These are phyloP conservation scores for Neonectria ditissima DNA, from an alignment of 2,329 filamentous ascomycete genomes.

Conservation along the genomic window DNA sequence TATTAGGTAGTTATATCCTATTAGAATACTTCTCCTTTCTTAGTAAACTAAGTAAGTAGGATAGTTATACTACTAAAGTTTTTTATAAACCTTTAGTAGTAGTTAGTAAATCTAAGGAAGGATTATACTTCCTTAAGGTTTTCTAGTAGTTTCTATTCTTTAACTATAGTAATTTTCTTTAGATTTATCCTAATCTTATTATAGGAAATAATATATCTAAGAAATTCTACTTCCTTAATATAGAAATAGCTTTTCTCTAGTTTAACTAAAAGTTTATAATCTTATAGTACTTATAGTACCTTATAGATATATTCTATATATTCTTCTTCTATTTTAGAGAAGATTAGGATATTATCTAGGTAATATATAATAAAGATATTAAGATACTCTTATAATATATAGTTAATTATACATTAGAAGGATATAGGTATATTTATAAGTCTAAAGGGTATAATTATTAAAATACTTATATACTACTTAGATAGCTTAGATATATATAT, in stretches of 20 bases:
- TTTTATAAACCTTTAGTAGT: background rate
- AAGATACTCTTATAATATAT: conserved; percentile 27
- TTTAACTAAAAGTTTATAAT: too few relatives aligned
- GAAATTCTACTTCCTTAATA: too few relatives aligned
- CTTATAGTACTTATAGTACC: too few relatives aligned
- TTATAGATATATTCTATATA: conserved; percentile 29
- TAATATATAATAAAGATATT: conserved; percentile 27
- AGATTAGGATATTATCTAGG: conserved; percentile 40
- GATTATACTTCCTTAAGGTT: too few relatives aligned
- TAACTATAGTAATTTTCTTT: conserved; percentile 16
- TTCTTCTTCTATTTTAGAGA: conserved; percentile 34
- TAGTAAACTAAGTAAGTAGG: too few relatives aligned
- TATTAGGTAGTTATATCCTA: too few relatives aligned
- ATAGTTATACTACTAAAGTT: too few relatives aligned
- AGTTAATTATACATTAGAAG: conserved; percentile 37
- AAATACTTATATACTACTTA: too few relatives aligned
- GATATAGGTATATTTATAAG: conserved; percentile 32
- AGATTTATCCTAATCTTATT: conserved; percentile 1
- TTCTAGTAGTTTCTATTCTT: too few relatives aligned
- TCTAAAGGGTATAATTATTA: conserved; percentile 23
- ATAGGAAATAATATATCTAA: conserved; percentile 1
- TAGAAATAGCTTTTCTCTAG: too few relatives aligned
- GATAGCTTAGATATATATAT: too few relatives aligned
- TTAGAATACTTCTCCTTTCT: too few relatives aligned
- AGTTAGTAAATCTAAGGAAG: conserved; percentile 12